Base-by-base conservation (phyloP, 371 early-diverging fungal species). In the Mucor indicus region DNA sequence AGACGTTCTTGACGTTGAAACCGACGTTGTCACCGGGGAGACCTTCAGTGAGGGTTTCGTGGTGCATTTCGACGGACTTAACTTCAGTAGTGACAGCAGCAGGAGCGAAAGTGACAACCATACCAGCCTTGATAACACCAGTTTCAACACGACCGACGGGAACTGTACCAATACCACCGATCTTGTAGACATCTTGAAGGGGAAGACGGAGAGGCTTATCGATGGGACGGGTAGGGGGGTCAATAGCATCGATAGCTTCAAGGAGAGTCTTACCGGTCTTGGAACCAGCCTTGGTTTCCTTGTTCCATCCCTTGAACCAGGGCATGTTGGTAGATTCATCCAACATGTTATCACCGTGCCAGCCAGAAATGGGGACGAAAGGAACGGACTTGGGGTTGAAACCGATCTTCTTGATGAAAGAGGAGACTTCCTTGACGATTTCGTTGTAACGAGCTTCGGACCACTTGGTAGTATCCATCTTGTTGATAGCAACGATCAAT, bases 21-120 rank as follows among this genome's bases (percentile, higher is more conserved):
- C 94, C 95, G 62, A 96, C 95, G 86, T 93, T 94, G 89, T 97
- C 98, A 65, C 98, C 98, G 73, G 98, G 93, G 42, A 85, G 70
- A 84, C 94, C 96, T 83, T 95, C 85, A 57, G 67, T 66, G 62
- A 95, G 84, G 60, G 81, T 79, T 80, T 95, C 93, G 92, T 96
- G 94, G 79, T 95, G 98, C 98, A 95, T 97, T 84, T 95, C 96
- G 56, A 97, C 94, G 79, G 95, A 94, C 86, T 92, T 93, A 81
- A 95, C 97, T 82, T 94, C 92, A 82, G 93, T 91, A 75, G 91
- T 77, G 62, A 93, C 85, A 67, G 72, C 72, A 64, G 85, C 72
- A 50, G 96, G 94, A 55, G 93, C 92, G 69, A 94, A 93, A 74
- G 81, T 85, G 56, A 93, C 93, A 55, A 90, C 86, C 93, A 92